A percentile compares a stretch with the other conserved stretches of the same genome.
These are phyloP conservation scores for Coelastrella sp. DNA, from an alignment of 139 green algal genomes.

Conservation along the genomic window DNA sequence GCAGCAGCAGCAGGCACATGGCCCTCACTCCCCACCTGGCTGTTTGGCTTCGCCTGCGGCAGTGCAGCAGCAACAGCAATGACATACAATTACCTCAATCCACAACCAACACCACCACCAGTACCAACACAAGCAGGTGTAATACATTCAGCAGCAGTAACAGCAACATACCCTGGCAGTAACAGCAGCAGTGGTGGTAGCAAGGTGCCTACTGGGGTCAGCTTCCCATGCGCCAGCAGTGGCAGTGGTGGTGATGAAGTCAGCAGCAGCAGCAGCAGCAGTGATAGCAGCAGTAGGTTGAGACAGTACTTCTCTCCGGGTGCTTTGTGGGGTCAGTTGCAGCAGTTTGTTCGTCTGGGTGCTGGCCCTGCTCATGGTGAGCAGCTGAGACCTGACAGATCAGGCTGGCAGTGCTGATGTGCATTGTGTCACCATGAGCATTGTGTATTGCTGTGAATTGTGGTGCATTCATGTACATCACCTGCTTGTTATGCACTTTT, in stretches of 20 bases:
- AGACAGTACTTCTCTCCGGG: too few relatives aligned
- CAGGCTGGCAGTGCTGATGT: too few relatives aligned
- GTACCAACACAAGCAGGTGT: constrained; percentile 4
- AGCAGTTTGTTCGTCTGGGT: neutral
- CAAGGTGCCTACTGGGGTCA: constrained; percentile 22
- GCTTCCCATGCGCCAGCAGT: neutral
- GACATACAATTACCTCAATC: constrained; percentile 37
- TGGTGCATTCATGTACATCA: too few relatives aligned
- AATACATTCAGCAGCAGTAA: neutral
- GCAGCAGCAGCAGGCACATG: constrained; percentile 29
- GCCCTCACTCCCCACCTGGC: constrained; percentile 29
- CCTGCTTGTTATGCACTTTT: too few relatives aligned
- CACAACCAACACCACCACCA: constrained; percentile 5
- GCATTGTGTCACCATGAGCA: too few relatives aligned
- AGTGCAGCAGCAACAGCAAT: constrained; percentile 26
- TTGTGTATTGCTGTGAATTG: too few relatives aligned
- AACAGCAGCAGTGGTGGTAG: neutral
- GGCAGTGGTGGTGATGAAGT: too few relatives aligned
- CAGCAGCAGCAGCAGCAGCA: constrained; percentile 36
- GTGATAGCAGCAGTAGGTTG: constrained; percentile 3
- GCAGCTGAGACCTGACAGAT: too few relatives aligned
- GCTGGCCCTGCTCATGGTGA: constrained; percentile 13
- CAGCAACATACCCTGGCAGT: constrained; percentile 12
- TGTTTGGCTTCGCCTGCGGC: constrained; percentile 37
- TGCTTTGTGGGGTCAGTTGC: too few relatives aligned